These are phyloP conservation scores for Telfairia occidentalis DNA, from an alignment of 331 rosid species.

Conservation along the genomic window DNA sequence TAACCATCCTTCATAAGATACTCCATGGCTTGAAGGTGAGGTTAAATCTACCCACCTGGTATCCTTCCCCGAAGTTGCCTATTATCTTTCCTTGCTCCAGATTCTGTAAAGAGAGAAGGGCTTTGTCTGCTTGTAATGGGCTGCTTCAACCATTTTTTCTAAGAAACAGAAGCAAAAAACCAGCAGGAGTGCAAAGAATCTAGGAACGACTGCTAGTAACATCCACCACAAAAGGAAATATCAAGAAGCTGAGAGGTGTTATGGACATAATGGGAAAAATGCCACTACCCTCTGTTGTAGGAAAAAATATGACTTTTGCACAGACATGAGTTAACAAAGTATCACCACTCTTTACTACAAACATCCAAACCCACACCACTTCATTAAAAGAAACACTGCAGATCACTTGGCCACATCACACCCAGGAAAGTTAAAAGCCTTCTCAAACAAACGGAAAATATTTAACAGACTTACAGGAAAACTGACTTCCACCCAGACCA, in stretches of 20 bases:
- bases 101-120: too few species aligned
- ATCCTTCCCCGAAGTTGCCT: too few species aligned
- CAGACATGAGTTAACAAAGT: neutral
- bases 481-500: constrained; percentile 45
- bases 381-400: neutral
- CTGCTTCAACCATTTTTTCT: neutral
- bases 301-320: neutral
- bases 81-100: too few species aligned
- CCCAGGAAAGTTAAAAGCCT: constrained; percentile 10
- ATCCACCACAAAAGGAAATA: neutral
- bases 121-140: too few species aligned
- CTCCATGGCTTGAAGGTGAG: too few species aligned
- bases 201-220: neutral
- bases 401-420: constrained; percentile 8
- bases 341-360: neutral
- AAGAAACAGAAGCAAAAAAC: neutral
- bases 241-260: neutral
- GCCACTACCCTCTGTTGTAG: neutral
- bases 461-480: constrained; percentile 34
- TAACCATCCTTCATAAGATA: too few species aligned
- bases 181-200: neutral
- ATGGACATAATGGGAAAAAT: neutral
- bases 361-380: neutral
- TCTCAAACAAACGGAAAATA: constrained; percentile 12
- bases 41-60: too few species aligned